These are phyloP conservation scores for Trypanosoma conorhini DNA, from an alignment of 208 protist species.

Conservation along the genomic window DNA sequence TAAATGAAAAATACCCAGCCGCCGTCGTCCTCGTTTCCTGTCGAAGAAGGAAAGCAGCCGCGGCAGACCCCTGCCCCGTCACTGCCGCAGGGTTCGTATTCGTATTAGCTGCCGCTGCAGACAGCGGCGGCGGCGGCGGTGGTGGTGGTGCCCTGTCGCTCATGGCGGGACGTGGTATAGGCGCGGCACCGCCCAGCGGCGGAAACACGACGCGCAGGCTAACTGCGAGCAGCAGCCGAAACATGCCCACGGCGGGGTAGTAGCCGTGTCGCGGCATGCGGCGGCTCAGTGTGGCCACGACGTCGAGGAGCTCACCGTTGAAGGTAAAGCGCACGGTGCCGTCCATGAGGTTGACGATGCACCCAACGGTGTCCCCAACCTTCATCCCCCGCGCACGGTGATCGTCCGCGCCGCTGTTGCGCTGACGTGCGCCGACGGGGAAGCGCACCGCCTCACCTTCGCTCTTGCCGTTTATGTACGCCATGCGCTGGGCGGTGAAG, in stretches of 20 bases:
- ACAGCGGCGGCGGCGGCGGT: background rate
- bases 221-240: slow-evolving; percentile 35
- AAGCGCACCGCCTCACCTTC: slow-evolving; percentile 50
- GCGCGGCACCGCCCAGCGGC: slow-evolving; percentile 20
- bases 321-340: slow-evolving; percentile 67
- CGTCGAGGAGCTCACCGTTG: slow-evolving; percentile 45
- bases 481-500: slow-evolving; percentile 61
- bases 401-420: slow-evolving; percentile 15
- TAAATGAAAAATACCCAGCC: slow-evolving; percentile 32
- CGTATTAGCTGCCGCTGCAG: background rate
- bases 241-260: slow-evolving; percentile 67
- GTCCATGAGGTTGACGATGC: slow-evolving; percentile 65
- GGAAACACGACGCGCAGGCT: slow-evolving; percentile 51
- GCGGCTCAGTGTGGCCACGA: slow-evolving; percentile 18
- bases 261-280: slow-evolving; percentile 29
- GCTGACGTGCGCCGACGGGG: slow-evolving; percentile 15
- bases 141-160: background rate
- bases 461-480: slow-evolving; percentile 50
- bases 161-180: slow-evolving; percentile 2
- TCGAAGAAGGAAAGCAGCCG: background rate
- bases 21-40: slow-evolving; percentile 10
- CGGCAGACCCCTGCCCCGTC: background rate
- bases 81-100: background rate
- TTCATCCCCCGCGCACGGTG: slow-evolving; percentile 25
- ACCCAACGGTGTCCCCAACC: slow-evolving; percentile 64